Percentiles rank a stretch among this genome's conserved stretches.
Evolutionary conservation across 345 rosid genomes (phyloP).

Genomic region (Turritis glabra): DNA sequence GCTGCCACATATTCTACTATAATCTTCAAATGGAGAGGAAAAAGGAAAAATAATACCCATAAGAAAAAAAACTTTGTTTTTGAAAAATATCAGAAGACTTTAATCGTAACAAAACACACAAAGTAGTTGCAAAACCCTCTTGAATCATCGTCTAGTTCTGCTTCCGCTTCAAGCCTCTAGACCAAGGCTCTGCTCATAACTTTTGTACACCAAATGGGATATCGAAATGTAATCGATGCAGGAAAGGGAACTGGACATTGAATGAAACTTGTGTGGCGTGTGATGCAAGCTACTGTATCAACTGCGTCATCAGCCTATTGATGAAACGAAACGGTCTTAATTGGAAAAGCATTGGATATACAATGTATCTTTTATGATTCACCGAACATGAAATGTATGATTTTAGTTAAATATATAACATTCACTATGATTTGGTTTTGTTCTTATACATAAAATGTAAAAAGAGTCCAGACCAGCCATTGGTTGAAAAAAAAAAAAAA

Average conservation of each 20-base stretch:
- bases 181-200: neutral
- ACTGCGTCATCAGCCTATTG: neutral
- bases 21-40: neutral
- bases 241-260: neutral
- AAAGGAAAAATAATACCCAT: neutral
- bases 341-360: neutral
- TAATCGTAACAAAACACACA: neutral
- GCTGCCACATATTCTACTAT: neutral
- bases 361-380: neutral
- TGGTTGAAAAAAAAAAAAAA: too few species aligned
- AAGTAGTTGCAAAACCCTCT: neutral
- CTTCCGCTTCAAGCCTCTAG: neutral
- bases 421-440: constrained; percentile 18
- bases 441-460: constrained; percentile 14
- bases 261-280: constrained; percentile 12
- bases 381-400: neutral
- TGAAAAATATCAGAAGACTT: neutral
- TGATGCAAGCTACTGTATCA: neutral
- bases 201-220: neutral
- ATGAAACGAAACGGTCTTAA: neutral
- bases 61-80: neutral
- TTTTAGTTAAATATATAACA: constrained; percentile 5
- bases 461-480: neutral
- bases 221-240: neutral
- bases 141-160: neutral